Base-by-base conservation (phyloP, 2,329 filamentous ascomycete genomes). In the Fusarium sp. region DNA sequence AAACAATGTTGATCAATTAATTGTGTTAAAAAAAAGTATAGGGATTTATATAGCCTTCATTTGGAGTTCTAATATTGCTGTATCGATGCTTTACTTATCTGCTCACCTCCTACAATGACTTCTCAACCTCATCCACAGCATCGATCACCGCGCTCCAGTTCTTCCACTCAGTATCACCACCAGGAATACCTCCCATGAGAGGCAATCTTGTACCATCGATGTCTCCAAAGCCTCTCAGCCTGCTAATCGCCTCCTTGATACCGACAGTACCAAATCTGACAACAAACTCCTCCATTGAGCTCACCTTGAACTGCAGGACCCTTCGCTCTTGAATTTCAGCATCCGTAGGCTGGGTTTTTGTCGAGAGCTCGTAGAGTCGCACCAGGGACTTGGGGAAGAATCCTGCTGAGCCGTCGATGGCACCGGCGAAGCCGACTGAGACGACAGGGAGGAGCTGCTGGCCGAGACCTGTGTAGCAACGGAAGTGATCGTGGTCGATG, bases 381-480 rank as follows among this genome's bases (percentile, higher is more conserved):
- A 89, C 85, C 1, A 91, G 82, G 0, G 86, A 84, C 72, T 86
- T 86, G 17, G 89, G 89, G 76, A 89, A 91, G 78, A 90, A 84
- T 4, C 84, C 86, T 0, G 88, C 87, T 4, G 88, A 82, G 3
- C 86, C 88, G 62, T 90, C 88, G 51, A 90, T 89, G 30, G 86
- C 86, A 17, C 87, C 88, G 3, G 83, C 84, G 32, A 84, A 85
- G 35, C 87, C 87, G 26, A 90, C 82, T 19, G 85, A 81, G 4
- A 89, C 77, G 4, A 87, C 83, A 2, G 88, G 87, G 4, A 89
- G 83, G 4, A 90, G 81, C 74, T 90, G 89, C 74, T 91, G 89
- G 5, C 89, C 89, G 2, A 90, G 82, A 0, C 89, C 89, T 5
- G 87, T 89, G 79, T 87, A 91, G 30, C 87, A 84, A 68, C 82